A percentile compares a stretch with the other conserved stretches of the same genome.
Conservation (phyloP, 768 basidiomycete genomes). For the Symmetrospora coprosmae region DNA sequence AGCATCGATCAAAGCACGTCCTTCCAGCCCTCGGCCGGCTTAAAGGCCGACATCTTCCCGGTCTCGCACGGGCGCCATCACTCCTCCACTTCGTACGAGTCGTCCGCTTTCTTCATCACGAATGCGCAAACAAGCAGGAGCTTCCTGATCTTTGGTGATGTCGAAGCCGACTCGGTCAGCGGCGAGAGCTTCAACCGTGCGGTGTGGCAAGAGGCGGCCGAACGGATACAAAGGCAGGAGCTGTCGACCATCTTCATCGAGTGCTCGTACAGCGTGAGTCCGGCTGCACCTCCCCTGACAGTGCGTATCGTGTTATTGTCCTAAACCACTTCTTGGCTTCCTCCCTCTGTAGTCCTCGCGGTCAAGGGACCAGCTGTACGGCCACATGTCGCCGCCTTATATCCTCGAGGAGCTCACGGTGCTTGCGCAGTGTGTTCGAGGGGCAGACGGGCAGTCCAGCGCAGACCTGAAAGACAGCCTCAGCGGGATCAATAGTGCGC, state of each 20-base stretch:
- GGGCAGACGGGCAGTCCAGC: neutral
- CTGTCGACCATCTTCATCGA: conserved; percentile 82
- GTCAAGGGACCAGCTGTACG: conserved; percentile 54
- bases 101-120: conserved; percentile 72
- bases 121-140: conserved; percentile 48
- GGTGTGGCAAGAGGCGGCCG: conserved; percentile 72
- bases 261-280: conserved; percentile 47
- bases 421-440: conserved; percentile 52
- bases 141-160: conserved; percentile 87
- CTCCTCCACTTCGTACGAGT: conserved; percentile 46
- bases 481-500: conserved; percentile 20
- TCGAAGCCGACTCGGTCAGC: conserved; percentile 64
- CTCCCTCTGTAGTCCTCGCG: conserved; percentile 53
- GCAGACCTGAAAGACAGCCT: neutral
- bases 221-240: conserved; percentile 50
- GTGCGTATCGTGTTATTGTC: neutral
- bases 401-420: conserved; percentile 57
- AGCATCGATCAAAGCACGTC: conserved; percentile 41
- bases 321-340: neutral
- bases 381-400: conserved; percentile 72
- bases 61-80: conserved; percentile 56
- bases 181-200: conserved; percentile 48
- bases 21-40: conserved; percentile 46
- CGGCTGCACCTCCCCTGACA: neutral
- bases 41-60: conserved; percentile 49